phyloP scores from a whole-genome alignment of 2,329 filamentous ascomycete genomes.

The Delphinella strobiligena region DNA sequence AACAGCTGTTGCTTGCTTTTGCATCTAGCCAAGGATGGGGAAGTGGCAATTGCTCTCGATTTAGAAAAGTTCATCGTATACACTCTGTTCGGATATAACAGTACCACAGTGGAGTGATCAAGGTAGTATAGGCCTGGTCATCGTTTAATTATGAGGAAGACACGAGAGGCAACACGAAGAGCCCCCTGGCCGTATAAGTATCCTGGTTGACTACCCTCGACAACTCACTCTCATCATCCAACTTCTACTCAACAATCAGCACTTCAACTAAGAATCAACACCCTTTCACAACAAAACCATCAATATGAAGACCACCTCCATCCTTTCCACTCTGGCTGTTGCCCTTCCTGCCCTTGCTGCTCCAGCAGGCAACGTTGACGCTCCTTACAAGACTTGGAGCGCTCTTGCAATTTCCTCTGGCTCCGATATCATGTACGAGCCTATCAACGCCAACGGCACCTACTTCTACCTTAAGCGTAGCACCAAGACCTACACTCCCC shows the following conservation, averaged over 20 bases:
- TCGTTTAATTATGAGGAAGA: too few relatives aligned
- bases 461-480: constrained; percentile 6
- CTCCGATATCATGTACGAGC: constrained; percentile 10
- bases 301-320: constrained; percentile 5
- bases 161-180: too few relatives aligned
- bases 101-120: too few relatives aligned
- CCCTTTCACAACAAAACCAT: constrained; percentile 3
- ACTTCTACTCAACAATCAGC: neutral
- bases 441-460: constrained; percentile 9
- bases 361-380: constrained; percentile 1
- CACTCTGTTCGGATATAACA: too few relatives aligned
- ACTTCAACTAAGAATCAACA: neutral
- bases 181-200: too few relatives aligned
- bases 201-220: too few relatives aligned
- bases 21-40: too few relatives aligned
- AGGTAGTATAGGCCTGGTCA: too few relatives aligned
- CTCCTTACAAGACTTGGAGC: constrained; percentile 11
- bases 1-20: too few relatives aligned
- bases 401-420: constrained; percentile 13
- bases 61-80: too few relatives aligned
- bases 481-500: constrained; percentile 6
- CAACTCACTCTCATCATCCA: neutral
- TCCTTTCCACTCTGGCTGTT: constrained; percentile 4
- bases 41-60: too few relatives aligned
- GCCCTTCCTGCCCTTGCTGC: constrained; percentile 5